Evolutionary conservation across 1,139 yeast genomes (phyloP), one percentile per base, ranked within the genome.

Genomic region (Yamadazyma spencermartinsiae): DNA sequence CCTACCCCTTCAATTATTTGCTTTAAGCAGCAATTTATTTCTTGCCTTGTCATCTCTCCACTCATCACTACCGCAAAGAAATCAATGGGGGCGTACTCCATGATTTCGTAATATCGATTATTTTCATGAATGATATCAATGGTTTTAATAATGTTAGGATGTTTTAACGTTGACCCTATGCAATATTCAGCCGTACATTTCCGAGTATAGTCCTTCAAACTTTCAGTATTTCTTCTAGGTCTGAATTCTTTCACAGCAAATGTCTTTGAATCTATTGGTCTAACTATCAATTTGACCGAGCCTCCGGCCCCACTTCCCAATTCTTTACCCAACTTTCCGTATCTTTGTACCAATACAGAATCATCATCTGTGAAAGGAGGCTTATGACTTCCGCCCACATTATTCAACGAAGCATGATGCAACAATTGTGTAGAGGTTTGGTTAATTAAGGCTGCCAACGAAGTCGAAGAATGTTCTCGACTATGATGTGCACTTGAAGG

Each of bases 271-370:
- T 92, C 98, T 6, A 86, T 74, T 2, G 92, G 81, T 46, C 98
- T 77, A 39, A 79, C 82, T 54, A 94, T 80, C 39, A 92, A 72
- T 43, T 94, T 80, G 12, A 94, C 99, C 1, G 95, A 85, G 4
- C 99, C 99, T 34, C 98, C 99, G 3, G 98, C 98, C 27, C 99
- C 99, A 20, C 95, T 84, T 20, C 98, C 99, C 49, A 94, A 69
- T 44, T 86, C 83, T 49, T 87, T 86, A 37, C 97, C 97, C 47
- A 90, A 70, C 51, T 84, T 86, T 44, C 96, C 95, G 61, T 92
- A 94, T 58, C 90, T 86, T 50, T 83, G 85, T 17, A 81, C 85
- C 42, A 86, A 68, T 2, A 81, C 78, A n/a, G 85, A 75, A 46
- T 80, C 85, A 42, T 69, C 76, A 43, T 70, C 76, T 9, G 74